Base-by-base conservation (phyloP, 768 basidiomycete genomes). In the Candolleomyces eurysporus region DNA sequence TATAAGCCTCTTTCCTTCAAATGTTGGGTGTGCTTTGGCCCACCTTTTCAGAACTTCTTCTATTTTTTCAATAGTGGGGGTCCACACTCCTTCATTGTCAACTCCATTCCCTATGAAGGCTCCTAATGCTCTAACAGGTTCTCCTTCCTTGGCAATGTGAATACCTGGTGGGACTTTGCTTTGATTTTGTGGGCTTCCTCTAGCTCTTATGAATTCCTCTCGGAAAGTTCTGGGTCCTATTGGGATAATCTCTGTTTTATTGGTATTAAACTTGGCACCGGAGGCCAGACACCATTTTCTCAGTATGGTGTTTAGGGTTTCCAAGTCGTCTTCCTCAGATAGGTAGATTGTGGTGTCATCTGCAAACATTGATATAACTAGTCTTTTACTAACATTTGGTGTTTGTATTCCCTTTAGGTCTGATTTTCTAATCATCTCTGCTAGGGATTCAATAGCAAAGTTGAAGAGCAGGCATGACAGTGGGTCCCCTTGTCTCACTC, bases 121-220 rank as follows among this genome's bases (percentile, higher is more conserved):
- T 32, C 57, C 57, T 26, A 58, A 21, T 7, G 48, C 57, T 48
- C 57, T 46, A 6, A 32, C 30, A 9, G 57, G 43, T n/a, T 58
- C 57, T 16, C 57, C 57, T 7, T 58, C 57, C 48, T 58, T 36
- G 17, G 57, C 57, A 10, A 58, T 58, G 19, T 32, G 57, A 10
- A 58, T 58, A 6, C 19, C 17, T 3, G 21, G 36, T 3, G 57
- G 57, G 43, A 58, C 48, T 8, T 26, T 10, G 7, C 4, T 46
- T 42, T 7, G 21, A 4, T 4, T 7, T 11, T 16, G n/a, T 36
- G 17, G 13, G 16, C 8, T 16, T 43, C 30, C 42, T 10, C 55
- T 16, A 4, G 4, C 22, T 10, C 22, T 3, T 17, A 13, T 45
- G 8, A 43, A 2, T 4, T 45, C 30, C 5, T 9, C 17, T 2